Conservation (phyloP, 129 eudicot species). For the Silybum marianum region DNA sequence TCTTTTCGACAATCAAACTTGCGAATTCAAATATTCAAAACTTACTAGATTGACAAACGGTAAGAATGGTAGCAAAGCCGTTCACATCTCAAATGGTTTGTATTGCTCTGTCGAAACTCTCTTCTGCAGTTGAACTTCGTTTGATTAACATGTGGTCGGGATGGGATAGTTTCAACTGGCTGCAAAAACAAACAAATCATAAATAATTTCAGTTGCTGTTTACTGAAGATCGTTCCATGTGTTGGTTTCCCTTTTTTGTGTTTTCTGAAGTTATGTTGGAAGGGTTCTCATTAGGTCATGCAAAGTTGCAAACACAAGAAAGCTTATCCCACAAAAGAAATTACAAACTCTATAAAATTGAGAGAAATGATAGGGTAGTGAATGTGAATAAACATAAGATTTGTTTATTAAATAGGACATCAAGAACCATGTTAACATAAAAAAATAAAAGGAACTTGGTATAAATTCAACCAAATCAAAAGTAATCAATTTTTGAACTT, state of each 20-base stretch:
- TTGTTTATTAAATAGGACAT: not conserved
- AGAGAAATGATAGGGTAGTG: too few relatives aligned
- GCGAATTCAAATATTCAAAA: not conserved
- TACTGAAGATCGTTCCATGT: not conserved
- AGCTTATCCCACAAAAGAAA: not conserved
- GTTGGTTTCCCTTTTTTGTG: not conserved
- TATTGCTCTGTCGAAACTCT: conserved; percentile 76
- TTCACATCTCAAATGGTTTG: conserved; percentile 49
- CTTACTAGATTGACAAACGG: not conserved
- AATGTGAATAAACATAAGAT: not conserved
- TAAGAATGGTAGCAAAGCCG: not conserved
- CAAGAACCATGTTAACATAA: not conserved
- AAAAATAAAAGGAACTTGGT: not conserved
- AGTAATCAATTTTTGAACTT: not conserved
- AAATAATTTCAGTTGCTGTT: not conserved
- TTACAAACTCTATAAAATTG: not conserved
- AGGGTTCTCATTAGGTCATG: conserved; percentile 6
- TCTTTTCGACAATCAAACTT: conserved; percentile 7
- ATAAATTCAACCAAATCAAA: not conserved
- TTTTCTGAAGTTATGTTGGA: not conserved
- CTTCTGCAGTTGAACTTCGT: conserved; percentile 69
- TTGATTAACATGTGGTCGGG: conserved; percentile 81
- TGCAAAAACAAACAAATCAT: conserved; percentile 41
- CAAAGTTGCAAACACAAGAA: not conserved
- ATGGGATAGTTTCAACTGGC: conserved; percentile 80